These are phyloP conservation scores for Gryganskiella cystojenkinii DNA, from an alignment of 192 early-diverging fungal species.

Conservation along the genomic window DNA sequence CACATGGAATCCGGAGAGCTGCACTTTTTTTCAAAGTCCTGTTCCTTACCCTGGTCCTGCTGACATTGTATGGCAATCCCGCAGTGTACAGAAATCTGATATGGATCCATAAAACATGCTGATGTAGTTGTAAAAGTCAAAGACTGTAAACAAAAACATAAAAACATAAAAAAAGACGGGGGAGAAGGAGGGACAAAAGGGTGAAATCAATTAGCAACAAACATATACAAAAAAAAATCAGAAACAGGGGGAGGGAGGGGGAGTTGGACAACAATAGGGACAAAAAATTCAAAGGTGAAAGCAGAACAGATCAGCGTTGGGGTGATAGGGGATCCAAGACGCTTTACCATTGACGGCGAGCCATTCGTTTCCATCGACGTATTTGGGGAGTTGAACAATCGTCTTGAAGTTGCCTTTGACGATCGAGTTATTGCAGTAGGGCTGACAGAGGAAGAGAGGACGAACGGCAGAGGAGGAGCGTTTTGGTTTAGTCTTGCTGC, in stretches of 20 bases:
- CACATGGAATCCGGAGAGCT: background rate
- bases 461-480: slow-evolving; percentile 45
- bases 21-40: background rate
- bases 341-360: slow-evolving; percentile 81
- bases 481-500: slow-evolving; percentile 32
- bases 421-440: slow-evolving; percentile 80
- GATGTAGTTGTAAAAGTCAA: slow-evolving; percentile 95
- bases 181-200: background rate
- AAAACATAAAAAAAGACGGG: background rate
- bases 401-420: slow-evolving; percentile 94
- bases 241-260: background rate
- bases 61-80: slow-evolving; percentile 88
- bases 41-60: slow-evolving; percentile 75
- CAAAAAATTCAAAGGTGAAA: too few relatives aligned
- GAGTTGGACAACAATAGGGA: too few relatives aligned
- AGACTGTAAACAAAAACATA: slow-evolving; percentile 60
- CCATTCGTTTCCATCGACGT: slow-evolving; percentile 96
- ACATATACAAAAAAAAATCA: background rate
- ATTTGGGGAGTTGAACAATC: slow-evolving; percentile 89
- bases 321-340: too few relatives aligned
- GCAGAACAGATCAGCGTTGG: too few relatives aligned
- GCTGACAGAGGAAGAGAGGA: slow-evolving; percentile 67
- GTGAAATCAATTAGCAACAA: background rate
- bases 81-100: slow-evolving; percentile 88
- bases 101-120: slow-evolving; percentile 93